phyloP scores from a whole-genome alignment of 805 yeast species.

The Cyberlindnera mycetangii region DNA sequence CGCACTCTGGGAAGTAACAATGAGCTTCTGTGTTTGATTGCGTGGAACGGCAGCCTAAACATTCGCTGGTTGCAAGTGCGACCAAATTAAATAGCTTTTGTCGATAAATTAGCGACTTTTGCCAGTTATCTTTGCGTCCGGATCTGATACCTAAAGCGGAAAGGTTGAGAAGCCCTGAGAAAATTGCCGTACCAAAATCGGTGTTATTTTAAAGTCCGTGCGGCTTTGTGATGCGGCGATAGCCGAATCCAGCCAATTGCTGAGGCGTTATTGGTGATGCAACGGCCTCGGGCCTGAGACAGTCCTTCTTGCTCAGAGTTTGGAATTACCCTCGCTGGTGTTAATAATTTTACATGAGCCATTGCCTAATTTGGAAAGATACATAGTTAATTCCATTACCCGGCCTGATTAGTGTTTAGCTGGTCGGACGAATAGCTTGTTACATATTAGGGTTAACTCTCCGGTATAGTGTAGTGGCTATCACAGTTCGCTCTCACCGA shows the following conservation, averaged over 20 bases:
- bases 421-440: too few species aligned
- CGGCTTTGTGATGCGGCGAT: not conserved
- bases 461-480: conserved; percentile 34
- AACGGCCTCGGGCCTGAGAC: too few species aligned
- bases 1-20: not conserved
- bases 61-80: not conserved
- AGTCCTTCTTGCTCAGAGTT: too few species aligned
- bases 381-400: too few species aligned
- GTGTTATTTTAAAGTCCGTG: conserved; percentile 4
- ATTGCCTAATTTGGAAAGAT: too few species aligned
- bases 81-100: not conserved
- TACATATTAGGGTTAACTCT: too few species aligned
- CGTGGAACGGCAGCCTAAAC: conserved; percentile 9
- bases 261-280: too few species aligned
- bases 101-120: not conserved
- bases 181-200: conserved; percentile 1
- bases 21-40: conserved; percentile 2
- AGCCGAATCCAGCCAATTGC: too few species aligned
- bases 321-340: too few species aligned
- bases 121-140: not conserved
- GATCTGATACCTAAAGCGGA: conserved; percentile 2
- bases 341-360: too few species aligned
- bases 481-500: conserved; percentile 34
- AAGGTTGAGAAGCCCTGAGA: not conserved
- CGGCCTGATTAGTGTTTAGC: too few species aligned